phyloP scores from a whole-genome alignment of 1,284 basidiomycete species.

The Sparassis latifolia region DNA sequence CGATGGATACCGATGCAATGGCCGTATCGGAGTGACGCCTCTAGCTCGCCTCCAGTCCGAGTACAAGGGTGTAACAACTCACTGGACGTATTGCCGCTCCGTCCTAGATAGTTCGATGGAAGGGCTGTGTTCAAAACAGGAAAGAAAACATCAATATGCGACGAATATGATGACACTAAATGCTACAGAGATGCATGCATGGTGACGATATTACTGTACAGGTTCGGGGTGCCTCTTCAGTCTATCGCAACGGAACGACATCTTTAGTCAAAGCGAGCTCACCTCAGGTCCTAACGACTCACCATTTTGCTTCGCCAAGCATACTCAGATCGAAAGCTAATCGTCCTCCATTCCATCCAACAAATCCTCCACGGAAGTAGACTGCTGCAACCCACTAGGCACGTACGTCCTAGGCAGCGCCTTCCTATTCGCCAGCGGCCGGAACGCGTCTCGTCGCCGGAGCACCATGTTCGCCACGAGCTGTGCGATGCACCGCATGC shows the following conservation, averaged over 20 bases:
- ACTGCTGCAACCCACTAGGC: slow-evolving; percentile 22
- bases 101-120: no score
- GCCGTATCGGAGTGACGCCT: no score
- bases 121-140: no score
- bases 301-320: slow-evolving; percentile 5
- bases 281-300: no score
- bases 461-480: slow-evolving; percentile 54
- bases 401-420: slow-evolving; percentile 12
- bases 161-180: slow-evolving; percentile 14
- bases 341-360: background rate
- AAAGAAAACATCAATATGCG: no score
- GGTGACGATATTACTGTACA: slow-evolving; percentile 10
- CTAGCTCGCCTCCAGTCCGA: no score
- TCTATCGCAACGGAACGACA: no score
- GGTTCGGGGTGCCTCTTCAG: slow-evolving; percentile 9
- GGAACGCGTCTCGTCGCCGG: slow-evolving; percentile 33
- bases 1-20: no score
- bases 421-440: slow-evolving; percentile 32
- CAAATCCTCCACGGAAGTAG: slow-evolving; percentile 11
- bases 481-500: slow-evolving; percentile 36
- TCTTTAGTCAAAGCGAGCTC: no score
- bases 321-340: background rate
- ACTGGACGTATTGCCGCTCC: no score
- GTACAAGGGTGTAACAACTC: no score
- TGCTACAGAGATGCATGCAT: slow-evolving; percentile 15